Base-by-base conservation (phyloP, 2,329 filamentous ascomycete genomes). In the Pseudocercospora ulei region DNA sequence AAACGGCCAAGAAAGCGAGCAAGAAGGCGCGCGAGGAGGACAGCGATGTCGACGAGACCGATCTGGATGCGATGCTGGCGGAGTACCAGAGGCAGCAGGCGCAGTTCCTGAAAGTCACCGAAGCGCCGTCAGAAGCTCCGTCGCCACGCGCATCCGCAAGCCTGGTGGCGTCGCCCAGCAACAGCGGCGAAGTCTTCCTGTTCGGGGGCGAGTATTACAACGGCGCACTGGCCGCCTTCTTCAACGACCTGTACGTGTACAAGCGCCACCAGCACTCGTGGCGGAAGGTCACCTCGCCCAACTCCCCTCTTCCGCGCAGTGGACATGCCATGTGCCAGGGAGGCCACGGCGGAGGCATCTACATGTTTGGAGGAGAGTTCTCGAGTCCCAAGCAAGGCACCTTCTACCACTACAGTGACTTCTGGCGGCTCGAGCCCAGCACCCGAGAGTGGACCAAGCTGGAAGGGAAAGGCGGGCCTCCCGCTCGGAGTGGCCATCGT, bases 341-440 rank as follows among this genome's bases (percentile, higher is more conserved):
- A 41, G 83, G 82, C 31, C 94, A 95, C 62, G 75, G 80, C 9
- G 82, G 80, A 47, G 78, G 82, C 20, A 75, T 96, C 36, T 98
- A 93, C 60, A 67, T 98, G 9, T 96, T 96, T 56, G 90, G 90
- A 48, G 90, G 88, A 45, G 90, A 98, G 64, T 98, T 98, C 62
- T 92, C 83, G 41, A 88, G 81, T 17, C 90, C 90, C 2, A 96
- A 95, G 60, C 90, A 96, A 63, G 90, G 90, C 3, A 96, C 88
- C 0, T 98, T 98, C 57, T 95, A 98, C 62, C 90, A 98, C 63
- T 98, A 98, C 66, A 94, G 93, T 56, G 90, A 96, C 65, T 96
- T 98, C 61, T 98, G 90, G 88, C 73, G 81, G 34, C 72, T 96
- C 27, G 87, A 96, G 57, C 82, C 88, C 0, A 73, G 72, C 5